A percentile compares a stretch with the other conserved stretches of the same genome.
phyloP scores from a whole-genome alignment of 2,329 filamentous ascomycete species.

The Bipolaris sorokiniana region DNA sequence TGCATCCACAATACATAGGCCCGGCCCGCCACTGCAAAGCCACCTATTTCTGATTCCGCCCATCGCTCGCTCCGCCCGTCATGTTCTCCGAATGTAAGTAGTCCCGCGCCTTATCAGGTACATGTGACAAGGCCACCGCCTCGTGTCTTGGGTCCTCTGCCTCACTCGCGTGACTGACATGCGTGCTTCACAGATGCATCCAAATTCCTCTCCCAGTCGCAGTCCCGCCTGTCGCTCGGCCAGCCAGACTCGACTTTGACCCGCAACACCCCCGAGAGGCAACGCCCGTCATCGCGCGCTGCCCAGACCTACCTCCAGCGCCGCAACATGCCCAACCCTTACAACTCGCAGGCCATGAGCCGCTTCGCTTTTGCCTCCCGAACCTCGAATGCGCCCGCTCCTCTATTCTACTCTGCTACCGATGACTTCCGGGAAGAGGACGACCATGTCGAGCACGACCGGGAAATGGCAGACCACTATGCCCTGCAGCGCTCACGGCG shows the following conservation, averaged over 20 bases:
- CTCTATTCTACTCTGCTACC: slow-evolving; percentile 90
- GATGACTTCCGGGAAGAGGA: slow-evolving; percentile 93
- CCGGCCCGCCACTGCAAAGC: slow-evolving; percentile 25
- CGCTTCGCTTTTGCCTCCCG: slow-evolving; percentile 82
- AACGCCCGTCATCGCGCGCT: slow-evolving; percentile 54
- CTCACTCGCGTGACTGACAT: slow-evolving; percentile 53
- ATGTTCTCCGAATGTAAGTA: slow-evolving; percentile 92
- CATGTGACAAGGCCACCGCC: slow-evolving; percentile 41
- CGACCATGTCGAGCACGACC: slow-evolving; percentile 86
- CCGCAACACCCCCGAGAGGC: slow-evolving; percentile 56
- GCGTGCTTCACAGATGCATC: slow-evolving; percentile 76
- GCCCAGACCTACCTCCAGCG: slow-evolving; percentile 59
- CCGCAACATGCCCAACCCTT: slow-evolving; percentile 70
- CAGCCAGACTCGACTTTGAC: slow-evolving; percentile 56
- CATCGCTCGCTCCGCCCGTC: slow-evolving; percentile 25
- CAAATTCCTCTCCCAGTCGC: slow-evolving; percentile 95
- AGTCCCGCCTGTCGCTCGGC: slow-evolving; percentile 82
- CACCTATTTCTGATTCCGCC: slow-evolving; percentile 26
- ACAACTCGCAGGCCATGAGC: slow-evolving; percentile 71
- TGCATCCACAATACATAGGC: slow-evolving; percentile 29
- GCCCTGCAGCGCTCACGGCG: slow-evolving; percentile 88
- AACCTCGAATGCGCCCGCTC: slow-evolving; percentile 77
- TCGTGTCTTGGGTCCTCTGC: slow-evolving; percentile 33
- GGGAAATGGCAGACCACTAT: slow-evolving; percentile 92
- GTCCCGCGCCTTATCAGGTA: slow-evolving; percentile 36